Base-by-base conservation (phyloP, 768 basidiomycete genomes). In the Asterophora lycoperdoides region DNA sequence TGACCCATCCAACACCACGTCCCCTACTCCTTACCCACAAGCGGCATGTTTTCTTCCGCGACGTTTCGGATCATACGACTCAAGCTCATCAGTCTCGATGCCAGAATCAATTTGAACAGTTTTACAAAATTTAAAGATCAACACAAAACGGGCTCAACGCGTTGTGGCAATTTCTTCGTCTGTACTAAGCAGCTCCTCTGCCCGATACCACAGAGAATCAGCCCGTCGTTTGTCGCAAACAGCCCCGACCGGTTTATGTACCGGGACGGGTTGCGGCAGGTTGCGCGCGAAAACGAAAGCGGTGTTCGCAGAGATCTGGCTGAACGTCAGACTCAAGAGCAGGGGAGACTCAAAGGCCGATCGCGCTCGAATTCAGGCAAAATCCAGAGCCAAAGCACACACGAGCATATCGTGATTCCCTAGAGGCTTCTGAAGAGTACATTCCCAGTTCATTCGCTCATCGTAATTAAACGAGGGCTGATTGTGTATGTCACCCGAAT, bases 371-470 rank as follows among this genome's bases (percentile, higher is more conserved):
- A 54, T 59, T 18, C 63, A 71, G 30, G 80, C 80, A 0, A 59
- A 77, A 7, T 60, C 65, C 13, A 68, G 70, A 14, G 79, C 78
- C 32, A 67, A 67, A 33, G 72, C 62, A 67, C 38, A 70, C 62
- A 67, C 38, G 71, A 76, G 34, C 73, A 77, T 40, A 74, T 78
- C 45, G 64, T 68, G 50, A 63, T 64, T 11, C 62, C 81, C n/a
- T 78, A 82, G 62, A 64, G 52, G 76, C 75, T 3, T 36, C 67
- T 19, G 75, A 78, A 59, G 79, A 78, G 80, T 81, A 60, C 23
- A 23, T n/a, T n/a, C n/a, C n/a, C n/a, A n/a, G n/a, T n/a, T n/a
- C n/a, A 6, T 23, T 23, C 23, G 23, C 23, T 23, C 3, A 23
- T 6, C 23, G n/a, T n/a, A n/a, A n/a, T n/a, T n/a, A n/a, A n/a